Conservation (phyloP, 2,329 filamentous ascomycete species). For the Aspergillus pseudoterreus region DNA sequence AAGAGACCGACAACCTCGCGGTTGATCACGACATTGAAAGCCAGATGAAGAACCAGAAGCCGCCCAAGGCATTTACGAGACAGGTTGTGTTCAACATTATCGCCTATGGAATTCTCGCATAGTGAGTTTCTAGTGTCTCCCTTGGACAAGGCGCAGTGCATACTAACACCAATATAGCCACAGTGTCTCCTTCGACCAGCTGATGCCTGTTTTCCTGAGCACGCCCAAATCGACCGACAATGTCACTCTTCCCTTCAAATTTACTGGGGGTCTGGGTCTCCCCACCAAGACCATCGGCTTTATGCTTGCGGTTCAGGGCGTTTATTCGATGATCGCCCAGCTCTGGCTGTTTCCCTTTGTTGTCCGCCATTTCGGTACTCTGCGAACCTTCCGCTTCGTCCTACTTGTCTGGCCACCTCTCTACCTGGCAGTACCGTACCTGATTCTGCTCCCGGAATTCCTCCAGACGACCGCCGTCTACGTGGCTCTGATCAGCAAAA, state of each 20-base stretch:
- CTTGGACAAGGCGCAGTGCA: conserved; percentile 41
- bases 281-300: conserved; percentile 80
- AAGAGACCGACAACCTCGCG: conserved; percentile 27
- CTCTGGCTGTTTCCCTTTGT: conserved; percentile 79
- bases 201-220: conserved; percentile 88
- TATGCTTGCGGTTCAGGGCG: conserved; percentile 82
- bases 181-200: conserved; percentile 92
- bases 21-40: conserved; percentile 38
- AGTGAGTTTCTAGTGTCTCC: conserved; percentile 60
- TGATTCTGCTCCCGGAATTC: conserved; percentile 72
- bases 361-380: conserved; percentile 69
- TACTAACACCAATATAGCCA: conserved; percentile 59
- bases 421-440: conserved; percentile 83
- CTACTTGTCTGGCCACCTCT: conserved; percentile 80
- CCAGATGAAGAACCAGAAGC: conserved; percentile 39
- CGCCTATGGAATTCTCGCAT: conserved; percentile 87
- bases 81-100: conserved; percentile 84
- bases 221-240: conserved; percentile 53
- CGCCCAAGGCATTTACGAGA: conserved; percentile 68
- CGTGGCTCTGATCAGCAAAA: conserved; percentile 79
- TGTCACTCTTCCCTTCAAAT: conserved; percentile 75
- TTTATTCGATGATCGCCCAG: conserved; percentile 85
- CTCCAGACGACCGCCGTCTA: conserved; percentile 74
- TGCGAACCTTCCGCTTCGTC: conserved; percentile 77
- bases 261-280: conserved; percentile 80